phyloP scores from a whole-genome alignment of 441 rosid species.

The Gossypium gossypioides region DNA sequence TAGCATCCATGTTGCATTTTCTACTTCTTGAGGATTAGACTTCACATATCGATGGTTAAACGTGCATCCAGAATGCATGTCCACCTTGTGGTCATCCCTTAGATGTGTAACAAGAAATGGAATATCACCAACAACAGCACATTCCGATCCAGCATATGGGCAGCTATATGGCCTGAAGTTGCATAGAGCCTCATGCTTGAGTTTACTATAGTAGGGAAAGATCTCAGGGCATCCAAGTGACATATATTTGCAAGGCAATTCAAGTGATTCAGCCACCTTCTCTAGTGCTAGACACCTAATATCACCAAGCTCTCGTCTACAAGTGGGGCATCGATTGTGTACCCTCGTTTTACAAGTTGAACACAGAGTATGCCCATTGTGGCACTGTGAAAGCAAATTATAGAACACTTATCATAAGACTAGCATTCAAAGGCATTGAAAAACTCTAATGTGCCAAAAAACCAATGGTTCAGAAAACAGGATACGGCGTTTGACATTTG shows the following conservation, averaged over 20 bases:
- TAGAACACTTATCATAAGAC: not conserved
- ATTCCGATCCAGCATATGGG: slow-evolving; percentile 94
- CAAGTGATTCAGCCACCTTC: slow-evolving; percentile 92
- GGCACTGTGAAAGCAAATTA: slow-evolving; percentile 51
- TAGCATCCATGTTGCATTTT: slow-evolving; percentile 97
- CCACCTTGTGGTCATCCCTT: slow-evolving; percentile 94
- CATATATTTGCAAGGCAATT: slow-evolving; percentile 74
- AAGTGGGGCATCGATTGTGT: slow-evolving; percentile 88
- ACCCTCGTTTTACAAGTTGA: slow-evolving; percentile 86
- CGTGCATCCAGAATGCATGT: slow-evolving; percentile 94
- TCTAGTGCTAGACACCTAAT: slow-evolving; percentile 90
- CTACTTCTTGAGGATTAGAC: slow-evolving; percentile 98
- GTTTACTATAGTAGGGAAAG: slow-evolving; percentile 90
- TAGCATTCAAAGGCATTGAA: not conserved
- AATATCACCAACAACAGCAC: slow-evolving; percentile 70
- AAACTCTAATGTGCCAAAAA: not conserved
- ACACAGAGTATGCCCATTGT: slow-evolving; percentile 92
- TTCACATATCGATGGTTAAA: slow-evolving; percentile 96
- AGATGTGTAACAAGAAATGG: slow-evolving; percentile 78
- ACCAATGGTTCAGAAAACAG: not conserved
- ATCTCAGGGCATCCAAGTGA: slow-evolving; percentile 82
- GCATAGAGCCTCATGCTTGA: slow-evolving; percentile 73
- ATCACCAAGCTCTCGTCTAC: slow-evolving; percentile 98
- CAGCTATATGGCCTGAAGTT: slow-evolving; percentile 89
- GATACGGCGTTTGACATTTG: not conserved